These are phyloP conservation scores for Taphrina betulina DNA, from an alignment of 1,139 yeast genomes.

Conservation along the genomic window DNA sequence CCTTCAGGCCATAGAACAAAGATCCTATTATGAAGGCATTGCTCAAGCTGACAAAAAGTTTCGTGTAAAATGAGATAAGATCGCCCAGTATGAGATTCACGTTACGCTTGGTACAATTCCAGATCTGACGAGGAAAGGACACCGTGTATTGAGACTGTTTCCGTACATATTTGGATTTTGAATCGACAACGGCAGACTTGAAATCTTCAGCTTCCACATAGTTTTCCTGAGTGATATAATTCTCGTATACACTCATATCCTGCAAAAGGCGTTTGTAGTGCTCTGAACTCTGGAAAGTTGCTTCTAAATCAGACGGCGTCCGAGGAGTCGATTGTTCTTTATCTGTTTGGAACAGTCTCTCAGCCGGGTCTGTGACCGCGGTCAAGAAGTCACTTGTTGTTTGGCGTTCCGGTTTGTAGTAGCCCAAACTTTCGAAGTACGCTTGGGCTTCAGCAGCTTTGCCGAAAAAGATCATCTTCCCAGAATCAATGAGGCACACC, in stretches of 20 bases:
- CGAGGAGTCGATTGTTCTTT: slow-evolving; percentile 62
- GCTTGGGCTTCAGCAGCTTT: slow-evolving; percentile 58
- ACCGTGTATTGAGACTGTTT: slow-evolving; percentile 45
- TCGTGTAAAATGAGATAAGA: slow-evolving; percentile 18
- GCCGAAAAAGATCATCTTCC: slow-evolving; percentile 76
- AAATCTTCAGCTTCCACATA: slow-evolving; percentile 23
- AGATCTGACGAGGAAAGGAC: slow-evolving; percentile 45
- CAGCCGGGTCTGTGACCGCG: slow-evolving; percentile 29
- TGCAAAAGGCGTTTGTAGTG: slow-evolving; percentile 49
- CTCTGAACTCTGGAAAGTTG: slow-evolving; percentile 60
- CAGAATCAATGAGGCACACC: slow-evolving; percentile 69
- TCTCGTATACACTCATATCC: slow-evolving; percentile 48
- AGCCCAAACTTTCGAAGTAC: slow-evolving; percentile 67
- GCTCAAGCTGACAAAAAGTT: slow-evolving; percentile 51
- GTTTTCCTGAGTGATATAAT: slow-evolving; percentile 25
- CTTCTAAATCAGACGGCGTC: slow-evolving; percentile 66
- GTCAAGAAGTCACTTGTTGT: slow-evolving; percentile 82
- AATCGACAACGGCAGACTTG: slow-evolving; percentile 42
- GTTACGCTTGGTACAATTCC: slow-evolving; percentile 29
- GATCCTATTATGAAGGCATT: slow-evolving; percentile 60
- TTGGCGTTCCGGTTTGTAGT: slow-evolving; percentile 67
- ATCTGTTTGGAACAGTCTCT: slow-evolving; percentile 42
- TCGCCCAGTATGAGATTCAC: slow-evolving; percentile 33
- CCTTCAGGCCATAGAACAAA: slow-evolving; percentile 60
- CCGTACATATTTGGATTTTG: slow-evolving; percentile 46